These are phyloP conservation scores for Triticum turgidum DNA, from an alignment of 176 grass and related monocot species.

Conservation along the genomic window DNA sequence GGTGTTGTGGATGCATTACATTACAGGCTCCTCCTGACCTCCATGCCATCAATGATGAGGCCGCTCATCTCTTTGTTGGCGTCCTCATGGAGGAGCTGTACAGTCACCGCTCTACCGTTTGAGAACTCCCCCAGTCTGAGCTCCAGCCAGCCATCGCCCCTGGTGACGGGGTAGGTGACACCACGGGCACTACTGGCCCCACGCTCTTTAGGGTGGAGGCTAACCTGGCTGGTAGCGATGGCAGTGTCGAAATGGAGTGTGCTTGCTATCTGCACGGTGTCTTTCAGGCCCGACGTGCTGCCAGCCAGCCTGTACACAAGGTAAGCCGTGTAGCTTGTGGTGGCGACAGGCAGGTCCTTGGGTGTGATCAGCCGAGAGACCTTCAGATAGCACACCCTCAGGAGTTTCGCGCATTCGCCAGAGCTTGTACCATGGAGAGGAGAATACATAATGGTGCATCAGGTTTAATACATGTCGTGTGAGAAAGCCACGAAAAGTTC, in stretches of 20 bases:
- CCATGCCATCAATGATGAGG: neutral
- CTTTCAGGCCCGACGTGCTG: neutral
- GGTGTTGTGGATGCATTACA: neutral
- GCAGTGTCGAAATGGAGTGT: neutral
- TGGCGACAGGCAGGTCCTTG: neutral
- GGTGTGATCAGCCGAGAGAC: neutral
- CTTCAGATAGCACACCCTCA: neutral
- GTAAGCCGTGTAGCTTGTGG: neutral
- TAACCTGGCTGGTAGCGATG: neutral
- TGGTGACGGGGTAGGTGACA: neutral
- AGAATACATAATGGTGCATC: too few species aligned
- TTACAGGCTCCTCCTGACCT: neutral
- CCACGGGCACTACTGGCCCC: too few species aligned
- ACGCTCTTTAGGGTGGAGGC: fast-evolving
- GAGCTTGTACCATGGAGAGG: neutral
- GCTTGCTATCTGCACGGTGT: neutral
- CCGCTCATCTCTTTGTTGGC: neutral
- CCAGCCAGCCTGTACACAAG: neutral
- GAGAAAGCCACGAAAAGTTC: too few species aligned
- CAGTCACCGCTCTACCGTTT: neutral
- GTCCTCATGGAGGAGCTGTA: neutral
- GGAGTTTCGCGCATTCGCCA: neutral
- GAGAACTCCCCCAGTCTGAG: neutral
- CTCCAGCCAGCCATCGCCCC: neutral
- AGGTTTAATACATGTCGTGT: too few species aligned